Evolutionary conservation across 140 eudicot genomes (phyloP), one percentile per base, ranked within the genome.

Genomic region (Stevia rebaudiana): DNA sequence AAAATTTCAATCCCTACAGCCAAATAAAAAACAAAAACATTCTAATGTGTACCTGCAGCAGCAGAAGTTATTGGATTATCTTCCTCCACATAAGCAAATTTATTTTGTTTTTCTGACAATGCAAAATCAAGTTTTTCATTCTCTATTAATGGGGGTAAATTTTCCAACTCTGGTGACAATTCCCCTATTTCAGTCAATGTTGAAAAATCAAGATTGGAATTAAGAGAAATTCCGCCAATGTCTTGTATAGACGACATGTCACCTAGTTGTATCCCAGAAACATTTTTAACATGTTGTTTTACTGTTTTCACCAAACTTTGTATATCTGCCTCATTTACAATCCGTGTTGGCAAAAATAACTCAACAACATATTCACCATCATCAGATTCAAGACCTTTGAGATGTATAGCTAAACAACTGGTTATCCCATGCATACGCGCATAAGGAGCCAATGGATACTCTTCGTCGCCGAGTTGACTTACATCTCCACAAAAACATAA

Each of bases 391-490:
- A 47, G 12, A 47, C 47, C 47, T 37, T 18, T 64, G 8, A 47
- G 6, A 64, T 64, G 31, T 19, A 64, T 1, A 31, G 70, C 43
- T 30, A 49, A 41, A 61, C 53, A 39, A 41, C 67, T 40, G 12
- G 67, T 40, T 61, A 61, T 21, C 33, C 52, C 67, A 61, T 61
- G 44, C 37, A 61, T 25, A 61, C 52, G 67, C 0, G 67, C 67
- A 61, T 19, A 41, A 1, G 35, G 59, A 31, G 2, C 59, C 46
- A 63, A 43, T 11, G 69, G 69, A 18, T 63, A 63, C 1, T 63
- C 54, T 1, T 63, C 55, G 43, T 63, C 56, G 24, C 40, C 12
- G 11, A 63, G 55, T 43, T 43, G 10, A 23, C 55, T 63, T 24
- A 63, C 17, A 24, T 63, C 56, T 42, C 55, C 36, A 63, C 69